Evolutionary conservation across 1,139 yeast species (phyloP).

Genomic region (Geotrichum cucujoidarum): DNA sequence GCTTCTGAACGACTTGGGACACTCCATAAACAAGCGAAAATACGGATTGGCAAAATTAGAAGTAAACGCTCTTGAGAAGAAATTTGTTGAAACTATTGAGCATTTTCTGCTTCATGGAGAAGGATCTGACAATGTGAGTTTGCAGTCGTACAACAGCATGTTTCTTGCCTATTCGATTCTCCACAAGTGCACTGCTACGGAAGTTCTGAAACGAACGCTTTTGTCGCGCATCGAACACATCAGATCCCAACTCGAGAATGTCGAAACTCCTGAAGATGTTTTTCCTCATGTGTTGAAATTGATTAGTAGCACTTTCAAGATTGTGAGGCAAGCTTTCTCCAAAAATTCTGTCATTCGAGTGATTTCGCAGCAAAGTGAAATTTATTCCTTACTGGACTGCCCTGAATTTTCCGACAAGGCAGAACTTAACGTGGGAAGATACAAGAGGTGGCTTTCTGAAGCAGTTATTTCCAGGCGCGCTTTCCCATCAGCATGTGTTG

Average conservation of each 20-base stretch:
- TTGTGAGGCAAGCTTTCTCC: constrained; percentile 24
- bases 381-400: constrained; percentile 25
- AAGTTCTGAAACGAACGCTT: constrained; percentile 20
- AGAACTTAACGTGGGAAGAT: constrained; percentile 53
- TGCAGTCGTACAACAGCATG: constrained; percentile 18
- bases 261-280: constrained; percentile 1
- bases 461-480: constrained; percentile 63
- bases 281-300: constrained; percentile 20
- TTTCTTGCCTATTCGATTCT: constrained; percentile 26
- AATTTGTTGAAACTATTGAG: constrained; percentile 12
- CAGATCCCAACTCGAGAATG: constrained; percentile 1
- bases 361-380: constrained; percentile 24
- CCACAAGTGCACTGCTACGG: constrained; percentile 17
- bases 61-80: constrained; percentile 10
- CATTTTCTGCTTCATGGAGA: constrained; percentile 18
- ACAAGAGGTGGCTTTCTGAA: constrained; percentile 78
- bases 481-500: constrained; percentile 24
- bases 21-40: constrained; percentile 1
- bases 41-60: neutral
- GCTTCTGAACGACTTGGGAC: constrained; percentile 3
- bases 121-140: constrained; percentile 13
- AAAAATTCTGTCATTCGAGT: constrained; percentile 25
- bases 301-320: constrained; percentile 23
- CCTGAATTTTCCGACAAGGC: constrained; percentile 25
- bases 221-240: constrained; percentile 12